Evolutionary conservation across 257 asterid species (phyloP).

Genomic region (Scutellaria baicalensis): DNA sequence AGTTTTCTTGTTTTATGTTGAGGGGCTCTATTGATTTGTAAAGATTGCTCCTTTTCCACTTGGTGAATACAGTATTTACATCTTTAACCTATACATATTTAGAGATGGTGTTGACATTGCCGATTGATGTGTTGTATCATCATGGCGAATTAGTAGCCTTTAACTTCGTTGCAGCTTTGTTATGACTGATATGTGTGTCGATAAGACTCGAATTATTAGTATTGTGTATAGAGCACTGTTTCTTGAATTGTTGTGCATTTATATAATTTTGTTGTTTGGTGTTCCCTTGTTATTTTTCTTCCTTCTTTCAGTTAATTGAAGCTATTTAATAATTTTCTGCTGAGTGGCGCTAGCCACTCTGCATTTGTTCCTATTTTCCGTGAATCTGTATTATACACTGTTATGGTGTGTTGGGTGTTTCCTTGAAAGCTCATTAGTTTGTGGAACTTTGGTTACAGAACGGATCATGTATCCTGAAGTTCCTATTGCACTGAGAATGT

Average conservation of each 20-base stretch:
- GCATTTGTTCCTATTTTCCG: background rate
- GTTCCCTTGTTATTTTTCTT: too few relatives aligned
- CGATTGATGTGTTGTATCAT: background rate
- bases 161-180: background rate
- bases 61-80: background rate
- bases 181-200: background rate
- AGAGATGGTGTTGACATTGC: background rate
- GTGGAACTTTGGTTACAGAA: slow-evolving; percentile 36
- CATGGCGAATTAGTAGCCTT: background rate
- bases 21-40: background rate
- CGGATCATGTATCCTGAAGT: slow-evolving; percentile 68
- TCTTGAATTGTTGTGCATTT: too few relatives aligned
- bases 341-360: background rate
- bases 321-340: background rate
- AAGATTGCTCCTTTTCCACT: background rate
- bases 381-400: background rate
- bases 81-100: background rate
- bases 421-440: background rate
- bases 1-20: too few relatives aligned
- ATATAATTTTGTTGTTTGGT: too few relatives aligned
- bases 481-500: slow-evolving; percentile 89
- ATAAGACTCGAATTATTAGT: background rate
- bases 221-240: too few relatives aligned
- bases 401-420: background rate
- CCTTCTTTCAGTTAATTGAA: too few relatives aligned